These are phyloP conservation scores for Aegilops umbellulata DNA, from an alignment of 176 grass and related monocot genomes.

Conservation along the genomic window DNA sequence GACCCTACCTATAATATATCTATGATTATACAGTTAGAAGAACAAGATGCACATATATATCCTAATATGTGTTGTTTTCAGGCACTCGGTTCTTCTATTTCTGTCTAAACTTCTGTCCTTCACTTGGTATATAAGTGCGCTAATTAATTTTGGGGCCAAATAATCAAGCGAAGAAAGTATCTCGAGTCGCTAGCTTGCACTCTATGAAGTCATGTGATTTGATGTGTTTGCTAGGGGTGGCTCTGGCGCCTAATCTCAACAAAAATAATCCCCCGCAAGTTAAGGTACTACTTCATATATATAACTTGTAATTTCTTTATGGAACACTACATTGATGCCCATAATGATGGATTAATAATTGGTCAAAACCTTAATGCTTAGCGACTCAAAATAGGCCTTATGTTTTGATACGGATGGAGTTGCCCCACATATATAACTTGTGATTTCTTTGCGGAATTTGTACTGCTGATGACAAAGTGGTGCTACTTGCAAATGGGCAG, in stretches of 20 bases:
- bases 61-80: not conserved
- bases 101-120: not conserved
- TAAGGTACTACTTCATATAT: not conserved
- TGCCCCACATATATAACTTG: not conserved
- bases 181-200: not conserved
- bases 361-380: too few relatives aligned
- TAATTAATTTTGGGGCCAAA: too few relatives aligned
- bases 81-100: not conserved
- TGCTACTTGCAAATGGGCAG: not conserved
- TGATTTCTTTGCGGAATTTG: not conserved
- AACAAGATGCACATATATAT: constrained; percentile 1
- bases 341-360: too few relatives aligned
- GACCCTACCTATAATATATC: not conserved
- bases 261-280: not conserved
- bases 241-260: not conserved
- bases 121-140: too few relatives aligned
- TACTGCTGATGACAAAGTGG: not conserved
- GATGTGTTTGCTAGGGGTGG: not conserved
- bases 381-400: too few relatives aligned
- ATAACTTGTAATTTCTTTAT: not conserved
- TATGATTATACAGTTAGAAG: not conserved
- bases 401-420: too few relatives aligned
- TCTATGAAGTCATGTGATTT: not conserved
- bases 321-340: not conserved
- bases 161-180: too few relatives aligned